A percentile compares a stretch with the other conserved stretches of the same genome.
Evolutionary conservation across 2,329 filamentous ascomycete species (phyloP).

Genomic region (Botrytis fabae): DNA sequence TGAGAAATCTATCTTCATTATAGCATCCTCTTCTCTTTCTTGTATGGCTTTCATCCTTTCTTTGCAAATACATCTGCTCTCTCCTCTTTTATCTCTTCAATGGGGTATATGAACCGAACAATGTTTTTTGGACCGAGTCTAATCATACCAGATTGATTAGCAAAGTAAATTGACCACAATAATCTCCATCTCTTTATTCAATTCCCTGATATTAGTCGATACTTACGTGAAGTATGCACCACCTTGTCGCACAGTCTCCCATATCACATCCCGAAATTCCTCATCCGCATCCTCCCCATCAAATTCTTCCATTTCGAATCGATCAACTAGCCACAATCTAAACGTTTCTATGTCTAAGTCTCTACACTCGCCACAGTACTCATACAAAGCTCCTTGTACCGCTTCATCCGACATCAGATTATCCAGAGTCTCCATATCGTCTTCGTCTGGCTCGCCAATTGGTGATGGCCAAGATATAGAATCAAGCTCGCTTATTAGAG

Average conservation of each 20-base stretch:
- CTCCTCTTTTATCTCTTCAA: not conserved
- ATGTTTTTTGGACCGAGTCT: slow-evolving; percentile 9
- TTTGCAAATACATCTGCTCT: not conserved
- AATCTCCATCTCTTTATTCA: not conserved
- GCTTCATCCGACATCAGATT: slow-evolving; percentile 6
- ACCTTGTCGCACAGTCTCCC: not conserved
- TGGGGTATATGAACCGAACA: slow-evolving; percentile 3
- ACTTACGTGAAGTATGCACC: slow-evolving; percentile 15
- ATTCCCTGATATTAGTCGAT: not conserved
- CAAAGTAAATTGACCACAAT: not conserved
- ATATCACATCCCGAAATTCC: not conserved
- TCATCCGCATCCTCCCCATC: not conserved
- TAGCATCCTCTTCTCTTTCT: not conserved
- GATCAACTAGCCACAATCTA: not conserved
- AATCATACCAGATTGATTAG: not conserved
- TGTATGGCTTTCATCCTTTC: slow-evolving; percentile 1
- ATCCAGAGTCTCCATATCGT: slow-evolving; percentile 5
- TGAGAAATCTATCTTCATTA: too few species aligned
- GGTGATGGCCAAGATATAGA: not conserved
- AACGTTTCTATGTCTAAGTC: slow-evolving; percentile 9
- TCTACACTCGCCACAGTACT: slow-evolving; percentile 1
- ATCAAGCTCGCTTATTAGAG: not conserved
- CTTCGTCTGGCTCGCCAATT: not conserved
- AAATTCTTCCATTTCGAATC: not conserved
- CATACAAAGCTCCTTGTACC: not conserved